Conservation (phyloP, 108 stramenopile genomes). For the Pseudonitzschia pungens region DNA sequence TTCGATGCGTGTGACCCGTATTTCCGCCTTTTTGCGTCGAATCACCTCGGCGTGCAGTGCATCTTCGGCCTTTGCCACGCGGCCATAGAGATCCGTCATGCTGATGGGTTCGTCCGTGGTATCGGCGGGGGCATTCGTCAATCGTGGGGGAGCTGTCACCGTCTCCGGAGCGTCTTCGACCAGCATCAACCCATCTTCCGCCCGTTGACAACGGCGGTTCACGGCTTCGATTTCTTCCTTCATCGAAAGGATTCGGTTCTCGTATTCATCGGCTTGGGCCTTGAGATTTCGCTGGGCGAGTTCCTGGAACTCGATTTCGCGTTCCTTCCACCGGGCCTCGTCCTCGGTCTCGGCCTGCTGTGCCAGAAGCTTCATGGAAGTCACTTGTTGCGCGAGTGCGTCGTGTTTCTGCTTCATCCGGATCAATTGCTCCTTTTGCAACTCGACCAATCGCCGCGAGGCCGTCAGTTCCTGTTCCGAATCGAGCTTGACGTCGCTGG, state of each 20-base stretch:
- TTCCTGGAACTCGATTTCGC: conserved; percentile 41
- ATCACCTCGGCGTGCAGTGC: conserved; percentile 53
- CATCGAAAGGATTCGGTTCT: conserved; percentile 37
- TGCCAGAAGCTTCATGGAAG: conserved; percentile 50
- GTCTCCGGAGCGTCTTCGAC: conserved; percentile 20
- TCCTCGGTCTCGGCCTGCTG: conserved; percentile 47
- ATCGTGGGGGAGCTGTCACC: conserved; percentile 10
- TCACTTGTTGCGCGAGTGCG: conserved; percentile 41
- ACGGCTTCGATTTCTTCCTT: conserved; percentile 50
- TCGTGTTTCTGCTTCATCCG: conserved; percentile 51
- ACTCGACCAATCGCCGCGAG: conserved; percentile 51
- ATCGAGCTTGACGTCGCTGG: conserved; percentile 37
- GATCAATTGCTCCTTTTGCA: conserved; percentile 68
- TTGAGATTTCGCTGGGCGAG: conserved; percentile 22
- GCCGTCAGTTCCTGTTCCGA: conserved; percentile 53
- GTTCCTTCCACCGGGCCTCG: conserved; percentile 30
- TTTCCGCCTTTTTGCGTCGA: conserved; percentile 57
- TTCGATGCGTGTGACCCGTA: conserved; percentile 61
- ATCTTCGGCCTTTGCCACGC: conserved; percentile 69
- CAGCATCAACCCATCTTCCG: conserved; percentile 37
- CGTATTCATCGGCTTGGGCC: conserved; percentile 48
- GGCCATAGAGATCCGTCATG: conserved; percentile 69
- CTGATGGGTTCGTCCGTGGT: conserved; percentile 39
- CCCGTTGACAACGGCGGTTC: conserved; percentile 26
- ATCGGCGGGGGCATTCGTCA: conserved; percentile 8